Base-by-base conservation (phyloP, 768 basidiomycete genomes). In the Suillus ampliporus region DNA sequence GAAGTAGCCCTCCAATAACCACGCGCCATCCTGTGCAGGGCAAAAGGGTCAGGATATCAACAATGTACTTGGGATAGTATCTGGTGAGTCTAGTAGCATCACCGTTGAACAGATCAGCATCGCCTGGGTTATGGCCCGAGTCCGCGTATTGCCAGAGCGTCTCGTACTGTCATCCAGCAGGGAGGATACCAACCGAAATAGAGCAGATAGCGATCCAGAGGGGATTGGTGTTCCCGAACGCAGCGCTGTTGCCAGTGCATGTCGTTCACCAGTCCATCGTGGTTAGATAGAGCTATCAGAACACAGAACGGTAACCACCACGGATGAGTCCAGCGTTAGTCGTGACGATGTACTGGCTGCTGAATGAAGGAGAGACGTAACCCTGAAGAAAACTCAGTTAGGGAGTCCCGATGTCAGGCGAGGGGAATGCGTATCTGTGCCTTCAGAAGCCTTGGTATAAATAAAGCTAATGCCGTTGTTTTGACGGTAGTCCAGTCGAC, bases 371-470 rank as follows among this genome's bases (percentile, higher is more conserved):
- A 3, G 65, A 72, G 17, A 60, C 60, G 17, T 74, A 74, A 28
- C 48, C 73, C 73, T 11, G 26, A 59, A 50, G 23, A n/a, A n/a
- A 37, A 37, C 17, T 67, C n/a, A 0, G 64, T 57, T 28, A 43
- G 44, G 21, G 2, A 6, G 37, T 51, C 47, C 13, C 38, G 4
- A 60, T 51, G 13, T 53, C 17, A 21, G 17, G 38, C 0, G 58
- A 57, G 41, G 6, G 28, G 40, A 60, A 53, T 9, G 67, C 77
- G 61, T 56, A 86, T 85, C 69, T n/a, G 79, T 86, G 10, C 83
- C 83, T 70, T 89, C 87, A 4, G 88, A 89, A 10, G 87, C 88
- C 70, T 89, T 89, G 81, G 89, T 88, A 68, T 81, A 89, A 3
- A 76, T 84, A 66, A 87, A 89, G 14, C 76, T 61, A 37, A 87